Evolutionary conservation across 2,329 filamentous ascomycete genomes (phyloP).

Genomic region (Microdochium trichocladiopsis): DNA sequence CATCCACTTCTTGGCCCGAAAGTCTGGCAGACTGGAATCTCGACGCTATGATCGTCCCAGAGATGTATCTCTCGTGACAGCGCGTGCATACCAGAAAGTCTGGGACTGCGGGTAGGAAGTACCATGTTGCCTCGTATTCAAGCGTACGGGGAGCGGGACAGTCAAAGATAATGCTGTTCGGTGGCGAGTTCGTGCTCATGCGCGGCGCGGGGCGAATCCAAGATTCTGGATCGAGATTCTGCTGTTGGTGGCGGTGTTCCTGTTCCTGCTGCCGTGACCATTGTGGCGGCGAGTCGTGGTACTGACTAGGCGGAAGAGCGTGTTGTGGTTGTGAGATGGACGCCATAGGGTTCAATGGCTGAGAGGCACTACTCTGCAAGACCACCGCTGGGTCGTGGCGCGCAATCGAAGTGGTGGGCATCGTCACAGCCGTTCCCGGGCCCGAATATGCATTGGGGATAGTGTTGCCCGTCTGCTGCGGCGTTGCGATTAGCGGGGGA

Average conservation of each 20-base stretch:
- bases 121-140: conserved; percentile 23
- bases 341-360: too few species aligned
- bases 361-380: too few species aligned
- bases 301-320: too few species aligned
- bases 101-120: conserved; percentile 15
- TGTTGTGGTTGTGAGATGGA: too few species aligned
- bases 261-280: neutral
- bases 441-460: too few species aligned
- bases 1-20: conserved; percentile 8
- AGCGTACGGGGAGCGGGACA: conserved; percentile 20
- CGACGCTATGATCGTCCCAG: conserved; percentile 9
- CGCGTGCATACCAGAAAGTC: conserved; percentile 12
- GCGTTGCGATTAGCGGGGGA: too few species aligned
- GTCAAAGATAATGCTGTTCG: conserved; percentile 13
- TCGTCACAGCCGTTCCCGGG: too few species aligned
- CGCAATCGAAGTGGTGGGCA: too few species aligned
- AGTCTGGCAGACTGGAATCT: conserved; percentile 5
- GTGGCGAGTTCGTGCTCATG: neutral
- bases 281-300: too few species aligned
- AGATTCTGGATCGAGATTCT: neutral
- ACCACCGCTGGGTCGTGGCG: too few species aligned
- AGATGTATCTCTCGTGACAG: neutral
- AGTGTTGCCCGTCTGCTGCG: too few species aligned
- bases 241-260: neutral
- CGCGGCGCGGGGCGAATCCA: neutral